A percentile compares a stretch with the other conserved stretches of the same genome.
Evolutionary conservation across 2,329 filamentous ascomycete species (phyloP).

Genomic region (Chaetothyriales sp.): DNA sequence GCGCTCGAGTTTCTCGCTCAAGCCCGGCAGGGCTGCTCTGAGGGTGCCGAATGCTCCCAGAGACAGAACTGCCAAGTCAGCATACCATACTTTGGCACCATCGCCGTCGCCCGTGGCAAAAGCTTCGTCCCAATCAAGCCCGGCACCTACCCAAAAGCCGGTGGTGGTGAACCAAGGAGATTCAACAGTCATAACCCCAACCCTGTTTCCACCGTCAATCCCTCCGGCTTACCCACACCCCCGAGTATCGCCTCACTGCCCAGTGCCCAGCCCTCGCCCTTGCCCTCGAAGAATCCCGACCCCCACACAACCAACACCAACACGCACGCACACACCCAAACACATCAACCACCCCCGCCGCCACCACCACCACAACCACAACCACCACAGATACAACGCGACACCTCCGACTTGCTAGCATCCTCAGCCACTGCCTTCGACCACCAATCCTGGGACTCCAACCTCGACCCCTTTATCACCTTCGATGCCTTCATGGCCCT

Average conservation of each 20-base stretch:
- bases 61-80: conserved; percentile 24
- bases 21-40: conserved; percentile 15
- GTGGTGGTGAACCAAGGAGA: background rate
- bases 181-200: conserved; percentile 1
- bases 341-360: too few species aligned
- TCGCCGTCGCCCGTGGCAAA: conserved; percentile 24
- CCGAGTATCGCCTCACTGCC: conserved; percentile 8
- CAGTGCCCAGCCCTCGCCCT: conserved; percentile 13
- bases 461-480: conserved; percentile 16
- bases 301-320: conserved; percentile 5
- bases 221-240: conserved; percentile 15
- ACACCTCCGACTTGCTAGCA: conserved; percentile 7
- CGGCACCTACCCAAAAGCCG: conserved; percentile 9
- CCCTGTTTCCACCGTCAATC: conserved; percentile 1
- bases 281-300: conserved; percentile 4
- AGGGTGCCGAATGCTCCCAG: conserved; percentile 1
- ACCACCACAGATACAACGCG: conserved; percentile 5
- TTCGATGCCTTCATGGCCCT: conserved; percentile 19
- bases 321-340: too few species aligned
- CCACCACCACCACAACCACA: conserved; percentile 1
- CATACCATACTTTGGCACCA: conserved; percentile 34
- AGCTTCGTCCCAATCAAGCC: conserved; percentile 18
- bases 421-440: conserved; percentile 4
- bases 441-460: conserved; percentile 8
- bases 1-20: conserved; percentile 27